Percentiles rank a stretch among this genome's conserved stretches.
These are phyloP conservation scores for carrot (Daucus carota) DNA, from an alignment of 129 eudicot genomes.

Conservation along the genomic window DNA sequence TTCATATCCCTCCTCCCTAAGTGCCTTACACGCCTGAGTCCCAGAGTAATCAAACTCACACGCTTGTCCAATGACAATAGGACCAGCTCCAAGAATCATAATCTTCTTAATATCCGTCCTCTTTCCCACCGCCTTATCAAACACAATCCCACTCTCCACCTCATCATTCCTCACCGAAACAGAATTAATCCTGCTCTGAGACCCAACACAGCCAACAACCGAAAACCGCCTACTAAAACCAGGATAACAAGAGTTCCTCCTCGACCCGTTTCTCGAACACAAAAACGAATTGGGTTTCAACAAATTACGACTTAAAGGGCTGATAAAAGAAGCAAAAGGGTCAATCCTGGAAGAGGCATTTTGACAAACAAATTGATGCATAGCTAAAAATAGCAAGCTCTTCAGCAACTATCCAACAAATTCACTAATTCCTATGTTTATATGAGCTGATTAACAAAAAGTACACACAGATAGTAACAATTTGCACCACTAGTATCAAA, in stretches of 20 bases:
- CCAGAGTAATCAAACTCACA: constrained; percentile 63
- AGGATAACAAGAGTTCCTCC: background rate
- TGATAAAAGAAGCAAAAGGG: constrained; percentile 9
- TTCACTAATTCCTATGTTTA: background rate
- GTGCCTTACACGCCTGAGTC: constrained; percentile 10
- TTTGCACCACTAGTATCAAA: background rate
- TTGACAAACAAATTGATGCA: constrained; percentile 15
- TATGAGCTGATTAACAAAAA: background rate
- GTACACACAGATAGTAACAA: background rate
- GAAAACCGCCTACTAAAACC: constrained; percentile 6
- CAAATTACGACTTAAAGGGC: constrained; percentile 6
- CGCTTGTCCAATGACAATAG: constrained; percentile 55
- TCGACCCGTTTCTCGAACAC: constrained; percentile 11
- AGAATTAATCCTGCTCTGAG: background rate
- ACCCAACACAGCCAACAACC: constrained; percentile 7
- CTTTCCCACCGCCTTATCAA: constrained; percentile 22
- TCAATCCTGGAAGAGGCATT: constrained; percentile 25
- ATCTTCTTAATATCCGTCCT: constrained; percentile 54
- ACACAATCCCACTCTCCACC: background rate
- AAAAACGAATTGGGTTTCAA: constrained; percentile 20
- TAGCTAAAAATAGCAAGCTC: background rate
- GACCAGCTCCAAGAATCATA: constrained; percentile 53
- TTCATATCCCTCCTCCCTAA: constrained; percentile 10
- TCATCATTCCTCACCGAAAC: constrained; percentile 7
- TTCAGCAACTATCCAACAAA: background rate